Evolutionary conservation across 2,329 filamentous ascomycete genomes (phyloP), one percentile per base, ranked within the genome.

Genomic region (Penicillium polonicum): DNA sequence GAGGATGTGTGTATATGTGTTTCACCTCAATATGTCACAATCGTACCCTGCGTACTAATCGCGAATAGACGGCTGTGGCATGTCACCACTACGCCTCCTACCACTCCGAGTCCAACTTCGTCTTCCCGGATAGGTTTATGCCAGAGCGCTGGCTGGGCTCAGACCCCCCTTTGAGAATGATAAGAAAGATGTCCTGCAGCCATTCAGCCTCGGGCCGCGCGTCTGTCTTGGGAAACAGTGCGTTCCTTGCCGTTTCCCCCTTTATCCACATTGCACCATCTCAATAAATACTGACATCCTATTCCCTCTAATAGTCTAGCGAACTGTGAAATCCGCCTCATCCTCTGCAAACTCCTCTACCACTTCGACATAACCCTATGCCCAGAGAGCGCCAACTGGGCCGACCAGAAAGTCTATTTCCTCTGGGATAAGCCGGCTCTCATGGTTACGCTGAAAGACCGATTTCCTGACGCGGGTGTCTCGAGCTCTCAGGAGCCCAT

Each of bases 141-240:
- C 72, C 73, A 9, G 70, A 76, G 21, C 64, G 74, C 21, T 76
- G 74, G 72, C 58, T 76, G 3, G 59, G 48, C 5, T 29, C 42
- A 5, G 55, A 66, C 2, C 12, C 55, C 1, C 42, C 2, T 71
- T 67, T 6, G 59, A 48, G 1, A 49, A 55, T 4, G 68, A 70
- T 48, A 66, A 62, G 9, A 66, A 60, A 44, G 62, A 65, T 33
- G 68, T 64, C 5, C 45, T 68, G 21, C 69, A 69, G 8, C 70
- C 76, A 1, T 78, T 78, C 52, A 71, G 68, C 8, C 55, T 71
- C 0, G 76, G 76, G 0, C 69, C 73, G 1, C 63, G 74, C 21
- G 66, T 64, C 21, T 78, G 76, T 50, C 65, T 72, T 19, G 74
- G 73, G 1, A 73, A 72, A 50, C 59, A 63, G 67, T 69, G 36